phyloP scores from a whole-genome alignment of 129 eudicot genomes.

The Glebionis coronaria region DNA sequence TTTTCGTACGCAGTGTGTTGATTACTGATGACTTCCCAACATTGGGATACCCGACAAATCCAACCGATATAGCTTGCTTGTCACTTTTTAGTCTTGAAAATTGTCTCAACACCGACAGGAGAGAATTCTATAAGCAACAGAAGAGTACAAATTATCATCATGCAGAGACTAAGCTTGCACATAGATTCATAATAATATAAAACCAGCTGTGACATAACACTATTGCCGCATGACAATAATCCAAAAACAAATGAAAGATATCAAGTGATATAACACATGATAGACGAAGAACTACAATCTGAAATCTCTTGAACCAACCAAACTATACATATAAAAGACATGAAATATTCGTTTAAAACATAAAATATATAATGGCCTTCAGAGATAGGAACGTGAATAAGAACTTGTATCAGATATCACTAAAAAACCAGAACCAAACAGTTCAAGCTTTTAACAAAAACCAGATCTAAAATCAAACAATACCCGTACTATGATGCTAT shows the following conservation, averaged over 20 bases:
- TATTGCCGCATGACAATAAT: background rate
- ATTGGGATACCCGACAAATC: constrained; percentile 97
- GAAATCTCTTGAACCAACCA: no score
- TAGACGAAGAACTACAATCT: no score
- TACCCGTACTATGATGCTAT: constrained; percentile 78
- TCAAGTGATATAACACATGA: no score
- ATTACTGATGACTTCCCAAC: constrained; percentile 99
- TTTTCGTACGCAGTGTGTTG: constrained; percentile 87
- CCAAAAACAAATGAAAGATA: no score
- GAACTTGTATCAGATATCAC: constrained; percentile 10
- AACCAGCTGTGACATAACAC: background rate
- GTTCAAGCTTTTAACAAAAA: constrained; percentile 14
- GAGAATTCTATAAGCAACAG: no score
- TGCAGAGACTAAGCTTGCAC: background rate
- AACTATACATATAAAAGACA: no score
- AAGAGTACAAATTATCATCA: no score
- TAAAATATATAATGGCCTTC: constrained; percentile 51
- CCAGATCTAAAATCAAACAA: constrained; percentile 29
- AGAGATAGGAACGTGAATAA: constrained; percentile 57
- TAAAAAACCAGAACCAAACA: constrained; percentile 12
- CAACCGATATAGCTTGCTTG: no score
- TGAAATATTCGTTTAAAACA: background rate
- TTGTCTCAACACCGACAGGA: no score
- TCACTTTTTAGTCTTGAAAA: no score
- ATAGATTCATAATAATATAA: background rate